phyloP scores from a whole-genome alignment of 139 green algal genomes.

The Axilococcus clingmanii region DNA sequence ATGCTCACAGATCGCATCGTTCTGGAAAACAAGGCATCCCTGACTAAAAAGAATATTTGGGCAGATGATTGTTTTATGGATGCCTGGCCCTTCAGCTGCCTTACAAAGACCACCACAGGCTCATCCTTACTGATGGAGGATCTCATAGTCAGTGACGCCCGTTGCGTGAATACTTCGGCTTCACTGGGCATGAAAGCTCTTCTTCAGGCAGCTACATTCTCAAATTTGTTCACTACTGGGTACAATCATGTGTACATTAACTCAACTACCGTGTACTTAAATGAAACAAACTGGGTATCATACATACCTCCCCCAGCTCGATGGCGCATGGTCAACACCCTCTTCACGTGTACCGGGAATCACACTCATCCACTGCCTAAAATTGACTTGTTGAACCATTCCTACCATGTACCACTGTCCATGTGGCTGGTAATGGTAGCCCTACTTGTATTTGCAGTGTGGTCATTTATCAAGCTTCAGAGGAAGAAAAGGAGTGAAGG shows the following conservation, averaged over 20 bases:
- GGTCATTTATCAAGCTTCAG: background rate
- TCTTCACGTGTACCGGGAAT: slow-evolving; percentile 15
- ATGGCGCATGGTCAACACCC: slow-evolving; percentile 1
- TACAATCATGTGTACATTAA: background rate
- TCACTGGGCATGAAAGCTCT: background rate
- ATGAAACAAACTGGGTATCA: slow-evolving; percentile 8
- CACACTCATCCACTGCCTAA: slow-evolving; percentile 15
- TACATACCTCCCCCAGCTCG: background rate
- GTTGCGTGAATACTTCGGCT: background rate
- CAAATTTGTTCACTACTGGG: background rate
- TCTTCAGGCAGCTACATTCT: background rate
- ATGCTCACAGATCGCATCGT: background rate
- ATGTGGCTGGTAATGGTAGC: background rate
- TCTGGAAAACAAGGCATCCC: background rate
- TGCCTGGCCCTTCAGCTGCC: background rate
- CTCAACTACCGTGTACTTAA: background rate
- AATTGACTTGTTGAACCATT: too few relatives aligned
- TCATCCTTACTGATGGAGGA: background rate
- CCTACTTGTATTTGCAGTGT: background rate
- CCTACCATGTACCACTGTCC: background rate
- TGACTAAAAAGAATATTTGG: background rate
- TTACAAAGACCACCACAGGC: background rate
- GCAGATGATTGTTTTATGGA: background rate
- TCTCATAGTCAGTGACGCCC: background rate
- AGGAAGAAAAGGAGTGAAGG: too few relatives aligned